phyloP scores from a whole-genome alignment of 352 stramenopile species.

The Blastocystis sp. region DNA sequence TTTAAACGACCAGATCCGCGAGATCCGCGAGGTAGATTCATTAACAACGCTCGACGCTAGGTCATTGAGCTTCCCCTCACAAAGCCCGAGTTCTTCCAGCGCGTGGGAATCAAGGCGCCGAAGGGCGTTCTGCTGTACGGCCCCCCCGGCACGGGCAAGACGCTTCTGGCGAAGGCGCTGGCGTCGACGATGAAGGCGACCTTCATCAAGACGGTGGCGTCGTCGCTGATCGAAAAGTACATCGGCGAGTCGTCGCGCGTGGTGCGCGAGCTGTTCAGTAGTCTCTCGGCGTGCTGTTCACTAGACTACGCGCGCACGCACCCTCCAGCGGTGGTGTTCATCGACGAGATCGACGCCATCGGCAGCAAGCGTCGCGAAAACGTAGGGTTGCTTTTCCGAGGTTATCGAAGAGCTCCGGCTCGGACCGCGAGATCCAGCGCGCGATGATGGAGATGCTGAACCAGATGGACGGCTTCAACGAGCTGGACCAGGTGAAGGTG shows the following conservation, averaged over 20 bases:
- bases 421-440: slow-evolving; percentile 91
- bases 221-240: slow-evolving; percentile 99
- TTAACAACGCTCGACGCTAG: slow-evolving; percentile 57
- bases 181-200: slow-evolving; percentile 96
- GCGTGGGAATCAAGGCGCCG: slow-evolving; percentile 90
- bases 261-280: slow-evolving; percentile 95
- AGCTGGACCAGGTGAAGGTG: slow-evolving; percentile 92
- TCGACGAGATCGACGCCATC: slow-evolving; percentile 99
- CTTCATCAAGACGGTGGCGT: slow-evolving; percentile 98
- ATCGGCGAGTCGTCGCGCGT: slow-evolving; percentile 97
- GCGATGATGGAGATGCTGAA: slow-evolving; percentile 99
- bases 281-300: neutral
- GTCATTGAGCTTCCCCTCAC: slow-evolving; percentile 95
- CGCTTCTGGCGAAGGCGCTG: slow-evolving; percentile 87
- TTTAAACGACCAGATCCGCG: slow-evolving; percentile 94
- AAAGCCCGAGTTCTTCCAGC: slow-evolving; percentile 95
- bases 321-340: slow-evolving; percentile 99
- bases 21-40: slow-evolving; percentile 72
- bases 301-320: slow-evolving; percentile 85
- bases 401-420: slow-evolving; percentile 74
- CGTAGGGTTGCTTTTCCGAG: neutral
- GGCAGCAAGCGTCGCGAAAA: slow-evolving; percentile 79
- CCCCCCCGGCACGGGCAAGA: slow-evolving; percentile 96
- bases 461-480: slow-evolving; percentile 98
- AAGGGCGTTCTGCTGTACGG: slow-evolving; percentile 94